phyloP scores from a whole-genome alignment of 768 basidiomycete species.

The Trametes maxima region DNA sequence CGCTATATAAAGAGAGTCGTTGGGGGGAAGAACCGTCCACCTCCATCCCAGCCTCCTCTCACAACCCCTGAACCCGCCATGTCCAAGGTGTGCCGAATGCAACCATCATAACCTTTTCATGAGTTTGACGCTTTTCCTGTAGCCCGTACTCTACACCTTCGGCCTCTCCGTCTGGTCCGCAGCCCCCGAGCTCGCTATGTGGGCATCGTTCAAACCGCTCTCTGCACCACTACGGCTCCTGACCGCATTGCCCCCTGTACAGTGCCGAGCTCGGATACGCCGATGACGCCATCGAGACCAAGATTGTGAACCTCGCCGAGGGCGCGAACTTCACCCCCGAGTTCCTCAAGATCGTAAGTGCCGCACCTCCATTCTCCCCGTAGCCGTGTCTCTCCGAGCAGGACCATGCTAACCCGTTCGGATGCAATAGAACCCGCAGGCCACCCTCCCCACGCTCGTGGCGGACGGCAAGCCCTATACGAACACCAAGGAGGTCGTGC shows the following conservation, averaged over 20 bases:
- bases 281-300: conserved; percentile 37
- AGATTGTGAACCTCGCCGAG: conserved; percentile 44
- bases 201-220: conserved; percentile 19
- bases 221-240: background rate
- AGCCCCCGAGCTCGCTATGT: conserved; percentile 46
- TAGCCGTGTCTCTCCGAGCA: background rate
- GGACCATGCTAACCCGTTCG: background rate
- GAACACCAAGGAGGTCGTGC: conserved; percentile 44
- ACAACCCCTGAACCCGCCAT: background rate
- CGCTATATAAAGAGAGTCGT: background rate
- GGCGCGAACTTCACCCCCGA: conserved; percentile 52
- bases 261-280: conserved; percentile 49
- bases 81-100: conserved; percentile 26
- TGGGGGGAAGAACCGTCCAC: background rate
- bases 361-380: background rate
- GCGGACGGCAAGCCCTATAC: conserved; percentile 40
- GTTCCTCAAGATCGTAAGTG: conserved; percentile 45
- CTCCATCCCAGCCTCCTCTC: background rate
- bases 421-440: conserved; percentile 43
- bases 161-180: conserved; percentile 43
- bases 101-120: background rate
- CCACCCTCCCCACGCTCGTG: conserved; percentile 46
- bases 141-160: conserved; percentile 40
- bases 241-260: background rate
- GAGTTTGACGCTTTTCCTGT: background rate